A percentile compares a stretch with the other conserved stretches of the same genome.
Conservation (phyloP, 192 early-diverging fungal genomes). For the Chytriomyces hyalinus region DNA sequence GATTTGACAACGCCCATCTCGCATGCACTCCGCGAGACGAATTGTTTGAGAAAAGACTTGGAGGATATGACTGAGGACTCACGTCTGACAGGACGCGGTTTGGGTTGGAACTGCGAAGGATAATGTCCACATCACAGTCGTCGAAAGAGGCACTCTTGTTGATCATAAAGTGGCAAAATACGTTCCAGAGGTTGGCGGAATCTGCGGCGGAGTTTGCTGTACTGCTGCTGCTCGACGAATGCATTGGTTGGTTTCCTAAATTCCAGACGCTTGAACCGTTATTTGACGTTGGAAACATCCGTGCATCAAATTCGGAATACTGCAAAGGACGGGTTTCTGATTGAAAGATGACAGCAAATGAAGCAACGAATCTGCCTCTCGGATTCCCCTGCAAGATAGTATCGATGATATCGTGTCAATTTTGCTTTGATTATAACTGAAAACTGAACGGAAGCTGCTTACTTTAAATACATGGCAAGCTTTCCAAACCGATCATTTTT, state of each 20-base stretch:
- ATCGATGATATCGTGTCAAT: neutral
- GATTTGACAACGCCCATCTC: too few species aligned
- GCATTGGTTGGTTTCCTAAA: neutral
- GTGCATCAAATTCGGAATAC: slow-evolving; percentile 38
- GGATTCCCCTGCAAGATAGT: slow-evolving; percentile 38
- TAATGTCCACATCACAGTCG: slow-evolving; percentile 41
- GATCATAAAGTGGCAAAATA: slow-evolving; percentile 46
- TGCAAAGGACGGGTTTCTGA: slow-evolving; percentile 36
- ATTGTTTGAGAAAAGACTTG: neutral
- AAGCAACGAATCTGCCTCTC: slow-evolving; percentile 50
- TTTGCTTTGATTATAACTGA: slow-evolving; percentile 7
- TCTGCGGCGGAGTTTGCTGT: slow-evolving; percentile 30
- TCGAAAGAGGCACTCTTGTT: slow-evolving; percentile 40
- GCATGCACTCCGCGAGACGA: too few species aligned
- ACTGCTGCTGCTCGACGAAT: neutral
- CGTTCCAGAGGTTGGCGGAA: slow-evolving; percentile 45
- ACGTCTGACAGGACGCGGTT: slow-evolving; percentile 24
- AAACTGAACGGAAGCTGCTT: neutral
- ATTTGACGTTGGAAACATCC: slow-evolving; percentile 18
- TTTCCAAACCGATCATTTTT: slow-evolving; percentile 45
- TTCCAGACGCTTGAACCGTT: neutral
- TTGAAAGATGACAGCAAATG: slow-evolving; percentile 47
- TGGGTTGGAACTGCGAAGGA: slow-evolving; percentile 49
- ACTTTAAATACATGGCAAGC: slow-evolving; percentile 44
- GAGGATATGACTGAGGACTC: slow-evolving; percentile 6